Evolutionary conservation across 1,284 basidiomycete genomes (phyloP), one percentile per base, ranked within the genome.

Genomic region (Apiotrichum montevideense): DNA sequence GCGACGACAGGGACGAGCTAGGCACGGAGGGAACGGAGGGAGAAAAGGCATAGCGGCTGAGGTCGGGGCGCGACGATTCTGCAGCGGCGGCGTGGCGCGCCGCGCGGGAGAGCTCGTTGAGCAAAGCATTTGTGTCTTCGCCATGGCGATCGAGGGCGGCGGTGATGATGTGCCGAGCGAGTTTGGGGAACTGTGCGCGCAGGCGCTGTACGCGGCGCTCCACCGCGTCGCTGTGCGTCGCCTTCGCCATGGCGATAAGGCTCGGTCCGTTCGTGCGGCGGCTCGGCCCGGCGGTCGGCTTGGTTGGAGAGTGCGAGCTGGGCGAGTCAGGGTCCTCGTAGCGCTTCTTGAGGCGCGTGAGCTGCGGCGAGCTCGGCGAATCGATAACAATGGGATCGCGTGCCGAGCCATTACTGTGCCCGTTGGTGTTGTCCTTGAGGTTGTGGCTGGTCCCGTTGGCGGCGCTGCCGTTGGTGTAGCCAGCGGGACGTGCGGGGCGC

Each of bases 281-380:
- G 13, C 37, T 39, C 32, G 49, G 41, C 50, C 9, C 14, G 7
- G 15, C 40, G 10, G 41, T n/a, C 10, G 41, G 41, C 21, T 21
- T 21, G 21, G 21, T 21, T 21, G 21, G 21, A 10, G 41, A 42
- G 41, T 13, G 10, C 8, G 44, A 45, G 29, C 41, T 56, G 14
- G 44, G 60, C 40, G 40, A 54, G 14, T 33, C 39, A 4, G 58
- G 60, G 47, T 63, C 66, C 29, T 51, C 54, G 32, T 60, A 63
- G 15, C 54, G 47, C 35, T 58, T 51, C 58, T 66, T 72, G 52
- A 65, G 47, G 21, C 59, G 58, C 34, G 57, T 62, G 21, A 63
- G 58, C 45, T 48, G 63, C 11, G 67, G 64, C 32, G 66, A 62
- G 2, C 37, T 35, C 4, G 65, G 64, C 6, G 63, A 63, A 29